Conservation (phyloP, 768 basidiomycete species). For the Polyporus arcularius region DNA sequence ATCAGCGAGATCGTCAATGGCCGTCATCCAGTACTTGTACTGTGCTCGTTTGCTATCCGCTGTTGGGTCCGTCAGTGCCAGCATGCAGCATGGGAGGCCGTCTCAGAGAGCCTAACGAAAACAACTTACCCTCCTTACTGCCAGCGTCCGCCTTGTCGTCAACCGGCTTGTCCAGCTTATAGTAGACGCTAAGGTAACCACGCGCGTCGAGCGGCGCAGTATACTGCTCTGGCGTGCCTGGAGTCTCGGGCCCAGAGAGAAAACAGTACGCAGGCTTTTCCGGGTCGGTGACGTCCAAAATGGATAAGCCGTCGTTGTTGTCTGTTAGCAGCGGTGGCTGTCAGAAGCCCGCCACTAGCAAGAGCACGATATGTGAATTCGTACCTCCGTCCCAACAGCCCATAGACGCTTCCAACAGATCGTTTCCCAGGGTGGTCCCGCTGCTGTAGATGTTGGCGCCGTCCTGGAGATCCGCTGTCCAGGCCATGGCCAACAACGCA, state of each 20-base stretch:
- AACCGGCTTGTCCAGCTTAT: too few relatives aligned
- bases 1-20: slow-evolving; percentile 1
- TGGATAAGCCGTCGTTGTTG: slow-evolving; percentile 38
- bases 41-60: background rate
- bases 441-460: slow-evolving; percentile 14
- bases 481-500: slow-evolving; percentile 35
- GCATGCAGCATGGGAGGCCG: background rate
- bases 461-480: slow-evolving; percentile 31
- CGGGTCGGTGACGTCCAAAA: slow-evolving; percentile 36
- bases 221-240: background rate
- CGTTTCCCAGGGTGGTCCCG: slow-evolving; percentile 19
- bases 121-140: too few relatives aligned
- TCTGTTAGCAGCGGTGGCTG: slow-evolving; percentile 21
- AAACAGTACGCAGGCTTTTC: slow-evolving; percentile 32
- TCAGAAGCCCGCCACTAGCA: background rate
- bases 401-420: slow-evolving; percentile 26
- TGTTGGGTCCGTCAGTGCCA: background rate
- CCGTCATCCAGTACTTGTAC: background rate
- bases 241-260: background rate
- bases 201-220: background rate
- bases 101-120: too few relatives aligned
- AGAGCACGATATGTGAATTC: slow-evolving; percentile 3
- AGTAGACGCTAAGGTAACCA: slow-evolving; percentile 10
- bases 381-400: slow-evolving; percentile 30
- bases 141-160: too few relatives aligned